phyloP scores from a whole-genome alignment of 1,139 yeast species.

The Yamadazyma blattariae region DNA sequence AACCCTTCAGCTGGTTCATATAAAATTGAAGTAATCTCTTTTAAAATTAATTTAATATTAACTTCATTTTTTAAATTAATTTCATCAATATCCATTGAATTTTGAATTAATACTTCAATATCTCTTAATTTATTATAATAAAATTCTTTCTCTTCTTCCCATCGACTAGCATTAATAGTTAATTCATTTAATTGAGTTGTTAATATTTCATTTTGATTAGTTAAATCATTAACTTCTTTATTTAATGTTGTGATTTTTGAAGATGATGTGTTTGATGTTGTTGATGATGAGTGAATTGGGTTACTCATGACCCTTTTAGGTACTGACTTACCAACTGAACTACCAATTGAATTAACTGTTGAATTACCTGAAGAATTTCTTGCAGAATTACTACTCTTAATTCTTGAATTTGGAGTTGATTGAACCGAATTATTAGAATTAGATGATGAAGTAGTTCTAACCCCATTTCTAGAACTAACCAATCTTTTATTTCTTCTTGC shows the following conservation, averaged over 20 bases:
- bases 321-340: constrained; percentile 1
- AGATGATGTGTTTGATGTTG: background rate
- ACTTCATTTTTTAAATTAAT: constrained; percentile 22
- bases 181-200: constrained; percentile 39
- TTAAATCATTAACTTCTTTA: constrained; percentile 22
- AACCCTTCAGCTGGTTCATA: constrained; percentile 84
- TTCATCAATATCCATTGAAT: constrained; percentile 29
- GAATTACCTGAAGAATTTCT: background rate
- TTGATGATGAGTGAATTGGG: background rate
- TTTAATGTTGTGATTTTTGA: constrained; percentile 19
- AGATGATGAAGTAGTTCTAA: background rate
- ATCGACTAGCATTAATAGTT: constrained; percentile 23
- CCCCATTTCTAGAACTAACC: constrained; percentile 4
- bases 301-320: constrained; percentile 5
- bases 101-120: constrained; percentile 77
- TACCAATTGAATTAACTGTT: background rate
- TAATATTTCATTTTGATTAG: constrained; percentile 34
- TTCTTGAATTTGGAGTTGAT: background rate
- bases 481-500: constrained; percentile 20
- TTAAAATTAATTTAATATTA: constrained; percentile 41
- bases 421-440: background rate
- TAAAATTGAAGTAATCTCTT: constrained; percentile 68
- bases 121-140: constrained; percentile 87
- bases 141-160: constrained; percentile 69
- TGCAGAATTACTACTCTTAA: background rate